Evolutionary conservation across 2,329 filamentous ascomycete species (phyloP).

Genomic region (Tolypocladium album): DNA sequence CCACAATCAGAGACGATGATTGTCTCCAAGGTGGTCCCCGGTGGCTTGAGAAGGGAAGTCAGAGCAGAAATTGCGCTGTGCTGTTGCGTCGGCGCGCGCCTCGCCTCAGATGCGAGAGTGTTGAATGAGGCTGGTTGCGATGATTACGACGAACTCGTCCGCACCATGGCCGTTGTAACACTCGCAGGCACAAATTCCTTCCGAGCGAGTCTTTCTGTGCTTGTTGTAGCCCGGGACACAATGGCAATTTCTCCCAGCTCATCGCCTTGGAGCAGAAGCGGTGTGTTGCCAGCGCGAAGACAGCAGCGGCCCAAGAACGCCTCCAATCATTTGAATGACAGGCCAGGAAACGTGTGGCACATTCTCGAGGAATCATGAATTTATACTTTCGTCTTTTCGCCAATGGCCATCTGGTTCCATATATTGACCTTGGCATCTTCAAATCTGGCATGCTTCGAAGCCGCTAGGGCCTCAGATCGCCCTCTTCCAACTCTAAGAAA

Average conservation of each 20-base stretch:
- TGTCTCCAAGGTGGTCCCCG: background rate
- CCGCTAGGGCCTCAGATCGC: too few relatives aligned
- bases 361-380: too few relatives aligned
- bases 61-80: background rate
- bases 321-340: too few relatives aligned
- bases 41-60: background rate
- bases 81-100: background rate
- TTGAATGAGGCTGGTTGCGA: background rate
- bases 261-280: background rate
- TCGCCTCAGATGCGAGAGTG: background rate
- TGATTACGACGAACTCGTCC: too few relatives aligned
- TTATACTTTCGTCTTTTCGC: too few relatives aligned
- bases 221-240: background rate
- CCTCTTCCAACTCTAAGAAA: too few relatives aligned
- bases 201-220: background rate
- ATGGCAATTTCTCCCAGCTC: background rate
- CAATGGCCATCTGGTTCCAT: too few relatives aligned
- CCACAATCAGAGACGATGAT: background rate
- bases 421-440: too few relatives aligned
- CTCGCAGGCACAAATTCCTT: background rate
- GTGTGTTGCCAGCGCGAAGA: background rate
- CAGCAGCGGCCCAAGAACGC: background rate
- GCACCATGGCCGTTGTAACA: background rate
- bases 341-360: too few relatives aligned
- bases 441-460: too few relatives aligned